Base-by-base conservation (phyloP, 345 rosid genomes). In the Leavenworthia alabamica region DNA sequence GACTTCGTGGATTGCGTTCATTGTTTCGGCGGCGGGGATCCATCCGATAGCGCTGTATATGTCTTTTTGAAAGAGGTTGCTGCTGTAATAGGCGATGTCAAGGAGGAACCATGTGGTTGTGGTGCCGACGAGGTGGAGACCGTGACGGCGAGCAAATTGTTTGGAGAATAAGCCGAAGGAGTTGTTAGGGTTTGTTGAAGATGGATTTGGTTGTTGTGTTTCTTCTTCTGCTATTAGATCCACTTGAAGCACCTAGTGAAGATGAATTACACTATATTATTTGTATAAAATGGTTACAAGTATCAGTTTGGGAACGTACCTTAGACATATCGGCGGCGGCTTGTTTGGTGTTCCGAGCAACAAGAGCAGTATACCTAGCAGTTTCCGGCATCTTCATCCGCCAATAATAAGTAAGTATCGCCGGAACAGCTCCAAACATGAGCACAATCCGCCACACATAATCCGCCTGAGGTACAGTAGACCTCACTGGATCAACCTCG, bases 361-460 rank as follows among this genome's bases (percentile, higher is more conserved):
- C 90, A 32, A 85, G 69, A 39, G 96, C 88, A 3, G 96, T 83
- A 68, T 83, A 85, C 37, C 92, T 70, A 0, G 96, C 90, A 0
- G 92, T 85, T 72, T 88, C 93, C 0, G 88, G 92, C 92, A 88
- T 88, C 50, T 85, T 88, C 83, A 83, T 74, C 36, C 92, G 67
- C 90, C 92, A 85, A 7, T 88, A 88, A 68, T 75, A 85, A 29
- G 90, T 85, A 10, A 88, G 32, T 16, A 86, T 82, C 2, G 87
- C 96, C 0, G 96, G 96, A 22, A 88, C 29, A 1, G 89, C 87
- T 12, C 96, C 96, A 17, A 88, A 79, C 96, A 88, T 85, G 14
- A 83, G 84, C 60, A 88, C 80, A 8, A 88, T 73, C 72, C 91
- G 69, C 91, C 96, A 88, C 52, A 77, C 82, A 11, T 28, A 83